Conservation (phyloP, 1,284 basidiomycete species). For the Microbotryum violaceum region DNA sequence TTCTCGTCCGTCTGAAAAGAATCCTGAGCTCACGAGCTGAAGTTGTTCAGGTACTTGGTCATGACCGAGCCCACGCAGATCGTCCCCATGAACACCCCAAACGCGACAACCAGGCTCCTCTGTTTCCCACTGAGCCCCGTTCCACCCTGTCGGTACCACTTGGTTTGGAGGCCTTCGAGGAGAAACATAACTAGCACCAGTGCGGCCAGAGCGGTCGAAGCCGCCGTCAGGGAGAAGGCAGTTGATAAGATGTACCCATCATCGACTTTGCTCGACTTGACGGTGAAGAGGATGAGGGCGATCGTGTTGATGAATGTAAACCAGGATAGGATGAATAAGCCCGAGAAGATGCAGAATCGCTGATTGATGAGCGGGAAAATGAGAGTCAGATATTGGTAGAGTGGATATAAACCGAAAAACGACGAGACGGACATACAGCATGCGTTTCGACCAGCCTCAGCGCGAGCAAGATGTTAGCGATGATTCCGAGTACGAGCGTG, state of each 20-base stretch:
- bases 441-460: constrained; percentile 62
- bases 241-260: constrained; percentile 19
- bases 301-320: constrained; percentile 13
- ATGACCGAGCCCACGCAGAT: constrained; percentile 6
- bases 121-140: constrained; percentile 13
- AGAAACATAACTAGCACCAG: neutral
- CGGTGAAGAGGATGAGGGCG: constrained; percentile 10
- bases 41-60: neutral
- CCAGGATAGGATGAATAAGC: neutral
- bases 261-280: constrained; percentile 4
- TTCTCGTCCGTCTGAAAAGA: too few relatives aligned
- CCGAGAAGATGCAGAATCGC: constrained; percentile 16
- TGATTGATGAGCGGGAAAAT: constrained; percentile 21
- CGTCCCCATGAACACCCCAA: constrained; percentile 5
- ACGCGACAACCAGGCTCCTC: constrained; percentile 10
- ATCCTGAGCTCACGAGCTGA: too few relatives aligned
- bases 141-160: constrained; percentile 6
- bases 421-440: constrained; percentile 38
- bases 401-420: neutral
- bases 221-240: constrained; percentile 19
- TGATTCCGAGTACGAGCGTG: constrained; percentile 58
- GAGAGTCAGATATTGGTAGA: neutral
- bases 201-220: constrained; percentile 4
- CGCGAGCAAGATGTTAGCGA: constrained; percentile 63
- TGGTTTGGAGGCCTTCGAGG: constrained; percentile 6